These are phyloP conservation scores for Alloteropsis semialata DNA, from an alignment of 176 grass and related monocot genomes.

Conservation along the genomic window DNA sequence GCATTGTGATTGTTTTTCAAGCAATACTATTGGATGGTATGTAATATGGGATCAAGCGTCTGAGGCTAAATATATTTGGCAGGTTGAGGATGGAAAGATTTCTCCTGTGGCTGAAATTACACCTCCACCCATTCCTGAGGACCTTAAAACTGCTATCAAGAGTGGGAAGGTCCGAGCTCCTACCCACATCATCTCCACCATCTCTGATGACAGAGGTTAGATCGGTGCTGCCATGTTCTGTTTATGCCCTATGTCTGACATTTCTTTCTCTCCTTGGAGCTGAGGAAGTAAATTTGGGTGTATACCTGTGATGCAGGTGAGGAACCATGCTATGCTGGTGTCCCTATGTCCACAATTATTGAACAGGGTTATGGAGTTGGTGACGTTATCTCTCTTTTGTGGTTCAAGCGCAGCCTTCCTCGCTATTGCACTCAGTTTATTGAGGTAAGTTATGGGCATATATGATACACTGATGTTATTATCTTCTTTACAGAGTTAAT, in stretches of 20 bases:
- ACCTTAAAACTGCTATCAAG: constrained; percentile 95
- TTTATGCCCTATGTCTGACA: neutral
- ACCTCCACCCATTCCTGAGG: constrained; percentile 90
- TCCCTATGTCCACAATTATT: constrained; percentile 98
- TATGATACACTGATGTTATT: constrained; percentile 7
- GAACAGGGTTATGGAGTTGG: constrained; percentile 93
- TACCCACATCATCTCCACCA: constrained; percentile 98
- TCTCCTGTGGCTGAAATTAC: constrained; percentile 71
- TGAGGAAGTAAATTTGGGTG: constrained; percentile 10
- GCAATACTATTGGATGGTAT: neutral
- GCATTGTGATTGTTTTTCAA: neutral
- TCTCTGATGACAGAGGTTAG: constrained; percentile 99
- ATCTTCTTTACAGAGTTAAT: neutral
- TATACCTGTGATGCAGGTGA: constrained; percentile 63
- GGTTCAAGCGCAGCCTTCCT: constrained; percentile 98
- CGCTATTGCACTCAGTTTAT: constrained; percentile 99
- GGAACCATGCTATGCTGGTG: constrained; percentile 97
- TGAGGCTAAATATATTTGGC: constrained; percentile 17
- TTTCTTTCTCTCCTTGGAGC: neutral
- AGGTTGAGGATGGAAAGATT: constrained; percentile 96
- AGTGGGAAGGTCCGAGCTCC: constrained; percentile 98
- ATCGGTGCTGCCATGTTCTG: constrained; percentile 30
- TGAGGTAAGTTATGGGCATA: constrained; percentile 51
- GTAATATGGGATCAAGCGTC: neutral
- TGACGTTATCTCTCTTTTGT: constrained; percentile 98